These are phyloP conservation scores for Teratosphaeria viscida DNA, from an alignment of 2,329 filamentous ascomycete genomes.

Conservation along the genomic window DNA sequence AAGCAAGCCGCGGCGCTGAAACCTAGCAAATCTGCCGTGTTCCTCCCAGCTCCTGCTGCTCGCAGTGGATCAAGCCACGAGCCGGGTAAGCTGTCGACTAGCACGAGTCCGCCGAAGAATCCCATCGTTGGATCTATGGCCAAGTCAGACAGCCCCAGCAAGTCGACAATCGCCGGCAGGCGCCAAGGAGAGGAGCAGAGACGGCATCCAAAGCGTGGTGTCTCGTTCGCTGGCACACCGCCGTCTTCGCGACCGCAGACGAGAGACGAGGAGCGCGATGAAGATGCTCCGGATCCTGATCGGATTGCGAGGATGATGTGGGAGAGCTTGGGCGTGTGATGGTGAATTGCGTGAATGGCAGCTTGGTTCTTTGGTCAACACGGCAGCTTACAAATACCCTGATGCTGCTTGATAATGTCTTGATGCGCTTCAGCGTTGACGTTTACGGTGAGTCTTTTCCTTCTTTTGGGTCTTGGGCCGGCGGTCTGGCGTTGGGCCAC, in stretches of 20 bases:
- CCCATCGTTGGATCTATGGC: not conserved
- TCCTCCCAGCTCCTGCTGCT: constrained; percentile 4
- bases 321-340: constrained; percentile 8
- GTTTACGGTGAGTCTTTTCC: not conserved
- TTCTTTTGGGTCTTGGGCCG: not conserved
- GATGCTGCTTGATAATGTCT: not conserved
- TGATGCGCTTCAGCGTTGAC: not conserved
- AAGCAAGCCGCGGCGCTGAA: constrained; percentile 7
- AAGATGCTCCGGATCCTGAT: constrained; percentile 11
- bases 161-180: not conserved
- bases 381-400: not conserved
- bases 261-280: constrained; percentile 7
- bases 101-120: constrained; percentile 3
- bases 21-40: constrained; percentile 11
- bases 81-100: constrained; percentile 6
- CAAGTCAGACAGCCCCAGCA: constrained; percentile 5
- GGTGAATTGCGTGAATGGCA: not conserved
- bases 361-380: not conserved
- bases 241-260: constrained; percentile 5
- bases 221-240: constrained; percentile 16
- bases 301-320: constrained; percentile 16
- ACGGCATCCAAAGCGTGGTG: constrained; percentile 10
- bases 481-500: not conserved
- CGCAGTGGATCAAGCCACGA: not conserved
- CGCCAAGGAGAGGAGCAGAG: constrained; percentile 1